phyloP scores from a whole-genome alignment of 306 rosid species.

The Oemleria cerasiformis region DNA sequence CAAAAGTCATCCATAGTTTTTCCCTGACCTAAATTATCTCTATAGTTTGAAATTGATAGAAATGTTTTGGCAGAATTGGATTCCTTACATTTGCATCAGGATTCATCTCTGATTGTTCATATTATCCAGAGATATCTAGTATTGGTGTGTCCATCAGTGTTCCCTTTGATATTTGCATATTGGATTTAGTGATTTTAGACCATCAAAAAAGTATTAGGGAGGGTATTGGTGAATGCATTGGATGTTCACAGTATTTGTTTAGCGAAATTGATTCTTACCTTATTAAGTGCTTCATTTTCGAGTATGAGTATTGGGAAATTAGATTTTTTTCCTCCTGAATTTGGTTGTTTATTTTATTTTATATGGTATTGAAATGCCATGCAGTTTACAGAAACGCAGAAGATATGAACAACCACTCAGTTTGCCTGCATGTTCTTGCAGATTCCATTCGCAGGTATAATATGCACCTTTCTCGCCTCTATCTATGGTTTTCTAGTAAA shows the following conservation, averaged over 20 bases:
- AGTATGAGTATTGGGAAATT: background rate
- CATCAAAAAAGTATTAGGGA: background rate
- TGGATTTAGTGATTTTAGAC: background rate
- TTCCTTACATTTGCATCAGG: background rate
- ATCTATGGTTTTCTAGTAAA: slow-evolving; percentile 3
- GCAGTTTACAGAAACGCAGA: slow-evolving; percentile 96
- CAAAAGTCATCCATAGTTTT: background rate
- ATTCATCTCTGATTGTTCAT: background rate
- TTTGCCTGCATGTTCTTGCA: slow-evolving; percentile 87
- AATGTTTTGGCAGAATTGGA: background rate
- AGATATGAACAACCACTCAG: slow-evolving; percentile 95
- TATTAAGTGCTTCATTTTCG: background rate
- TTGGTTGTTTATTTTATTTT: slow-evolving; percentile 11
- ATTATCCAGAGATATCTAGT: background rate
- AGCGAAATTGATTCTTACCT: background rate
- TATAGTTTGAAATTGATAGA: background rate
- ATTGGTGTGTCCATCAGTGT: background rate
- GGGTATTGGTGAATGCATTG: background rate
- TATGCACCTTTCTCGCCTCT: background rate
- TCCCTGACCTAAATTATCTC: background rate
- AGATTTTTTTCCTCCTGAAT: background rate
- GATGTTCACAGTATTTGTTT: background rate
- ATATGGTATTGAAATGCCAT: slow-evolving; percentile 14
- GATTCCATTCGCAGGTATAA: slow-evolving; percentile 97
- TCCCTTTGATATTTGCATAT: background rate